Evolutionary conservation across 345 rosid species (phyloP).

Genomic region (Melaleuca alternifolia): DNA sequence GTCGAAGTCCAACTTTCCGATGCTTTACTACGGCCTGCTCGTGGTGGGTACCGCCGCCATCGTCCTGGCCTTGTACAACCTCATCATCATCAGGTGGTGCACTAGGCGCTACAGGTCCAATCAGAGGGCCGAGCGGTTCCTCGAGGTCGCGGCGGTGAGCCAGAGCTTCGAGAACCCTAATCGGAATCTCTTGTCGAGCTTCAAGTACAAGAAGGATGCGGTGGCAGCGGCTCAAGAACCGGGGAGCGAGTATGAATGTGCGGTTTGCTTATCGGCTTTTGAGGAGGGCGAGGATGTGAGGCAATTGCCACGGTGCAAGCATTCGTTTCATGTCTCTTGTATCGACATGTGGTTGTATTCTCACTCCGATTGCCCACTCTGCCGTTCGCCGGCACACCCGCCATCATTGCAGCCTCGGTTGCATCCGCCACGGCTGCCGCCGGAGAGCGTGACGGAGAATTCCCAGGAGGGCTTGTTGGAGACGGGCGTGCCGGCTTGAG

Average conservation of each 20-base stretch:
- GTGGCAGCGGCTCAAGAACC: not conserved
- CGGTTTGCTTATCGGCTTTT: conserved; percentile 24
- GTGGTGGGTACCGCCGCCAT: conserved; percentile 22
- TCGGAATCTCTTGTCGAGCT: conserved; percentile 11
- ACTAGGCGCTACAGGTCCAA: not conserved
- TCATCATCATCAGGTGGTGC: conserved; percentile 29
- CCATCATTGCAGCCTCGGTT: not conserved
- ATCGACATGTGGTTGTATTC: conserved; percentile 36
- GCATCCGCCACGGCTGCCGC: not conserved
- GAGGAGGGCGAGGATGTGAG: conserved; percentile 30
- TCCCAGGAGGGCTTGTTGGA: conserved; percentile 13
- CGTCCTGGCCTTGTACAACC: conserved; percentile 18
- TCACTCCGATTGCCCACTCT: conserved; percentile 30
- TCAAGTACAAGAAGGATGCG: conserved; percentile 22
- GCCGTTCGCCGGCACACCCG: conserved; percentile 10
- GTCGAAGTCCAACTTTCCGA: conserved; percentile 15
- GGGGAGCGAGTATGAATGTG: conserved; percentile 12
- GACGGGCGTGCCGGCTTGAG: not conserved
- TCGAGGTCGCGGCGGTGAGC: not conserved
- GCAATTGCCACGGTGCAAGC: conserved; percentile 22
- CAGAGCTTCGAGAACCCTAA: conserved; percentile 7
- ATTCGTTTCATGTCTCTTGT: conserved; percentile 23
- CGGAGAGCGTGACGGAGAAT: not conserved
- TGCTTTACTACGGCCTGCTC: conserved; percentile 36
- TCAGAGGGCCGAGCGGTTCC: not conserved